Base-by-base conservation (phyloP, 2,329 filamentous ascomycete species). In the Ilyonectria sp. region DNA sequence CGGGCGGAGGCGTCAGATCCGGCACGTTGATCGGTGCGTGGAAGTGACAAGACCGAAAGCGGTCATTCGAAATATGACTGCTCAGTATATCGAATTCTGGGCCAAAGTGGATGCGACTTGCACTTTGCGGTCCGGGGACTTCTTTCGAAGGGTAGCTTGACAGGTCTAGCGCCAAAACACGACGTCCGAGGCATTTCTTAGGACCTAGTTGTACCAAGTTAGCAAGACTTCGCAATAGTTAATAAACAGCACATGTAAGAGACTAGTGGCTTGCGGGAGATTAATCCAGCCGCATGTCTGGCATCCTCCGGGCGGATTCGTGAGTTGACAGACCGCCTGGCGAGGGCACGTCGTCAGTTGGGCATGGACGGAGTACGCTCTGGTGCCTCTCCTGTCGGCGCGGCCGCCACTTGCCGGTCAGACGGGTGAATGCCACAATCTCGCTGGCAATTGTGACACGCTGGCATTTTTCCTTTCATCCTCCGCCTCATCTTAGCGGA, bases 1-100 rank as follows among this genome's bases (percentile, higher is more conserved):
- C n/a, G 52, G 52, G 43, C 52, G 47, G 43, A 50, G 52, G 44
- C 17, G 26, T 47, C 17, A 46, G 60, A 47, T 53, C 50, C 17
- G 17, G 53, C 19, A 37, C 3, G 37, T 57, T 37, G n/a, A 63
- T 60, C 47, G 53, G 19, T n/a, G 44, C 47, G 52, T 31, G 19
- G 50, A 50, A 21, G 31, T 33, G 31, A 33, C 31, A 46, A 15
- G 50, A 33, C 31, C 8, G 15, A 33, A 53, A 3, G 15, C 37
- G 50, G 35, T 7, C 15, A 15, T 11, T 35, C 35, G 49, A 52
- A 53, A 53, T 35, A 19, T 33, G 50, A 53, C 29, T 4, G n/a
- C 50, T 33, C n/a, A 11, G 13, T 21, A 35, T 5, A 13, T 21
- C n/a, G 11, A 35, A 35, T 53, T 53, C 11, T 35, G n/a, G 9